Evolutionary conservation across 2,329 filamentous ascomycete genomes (phyloP), one percentile per base, ranked within the genome.

Genomic region (Gremmenia infestans): DNA sequence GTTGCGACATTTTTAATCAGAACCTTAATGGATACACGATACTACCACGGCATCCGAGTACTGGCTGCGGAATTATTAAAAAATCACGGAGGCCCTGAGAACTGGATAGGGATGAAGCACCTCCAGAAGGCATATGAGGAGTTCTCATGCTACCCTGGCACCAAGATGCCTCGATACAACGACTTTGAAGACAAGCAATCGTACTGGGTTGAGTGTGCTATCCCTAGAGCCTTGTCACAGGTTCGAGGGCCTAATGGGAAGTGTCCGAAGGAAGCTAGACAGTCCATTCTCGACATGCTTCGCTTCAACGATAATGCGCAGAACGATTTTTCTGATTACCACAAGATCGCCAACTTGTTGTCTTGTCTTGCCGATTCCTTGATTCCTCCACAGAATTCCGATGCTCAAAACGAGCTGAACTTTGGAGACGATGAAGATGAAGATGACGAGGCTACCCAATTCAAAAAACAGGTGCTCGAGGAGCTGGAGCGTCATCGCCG

Each of bases 281-380:
- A 83, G 40, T 96, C 97, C 70, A 82, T 99, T 48, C 81, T 96
- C 22, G 91, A 97, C 64, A 89, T 95, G 68, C 77, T 99, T 36
- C 87, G 89, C 49, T 93, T 91, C 74, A 99, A 99, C 68, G 92
- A 99, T 72, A 99, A 99, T 68, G 86, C 88, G 2, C 87, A 89
- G 58, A 99, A 99, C 65, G 74, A 86, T 50, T 95, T 84, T 68
- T 96, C 92, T 5, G 95, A 99, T 67, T 87, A 92, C 60, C 86
- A 89, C 66, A 99, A 97, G 68, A 83, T 99, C 53, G 85, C 91
- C 7, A 88, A 81, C 22, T 78, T 99, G 23, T 88, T 99, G 76
- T 76, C 78, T 43, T 78, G 80, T 0, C 71, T 87, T 25, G 78
- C 83, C 1, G 78, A 77, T 0, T 83, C 81, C n/a, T 73, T 85